Evolutionary conservation across 2,329 filamentous ascomycete species (phyloP), one percentile per base, ranked within the genome.

Genomic region (Penicillium crustosum): DNA sequence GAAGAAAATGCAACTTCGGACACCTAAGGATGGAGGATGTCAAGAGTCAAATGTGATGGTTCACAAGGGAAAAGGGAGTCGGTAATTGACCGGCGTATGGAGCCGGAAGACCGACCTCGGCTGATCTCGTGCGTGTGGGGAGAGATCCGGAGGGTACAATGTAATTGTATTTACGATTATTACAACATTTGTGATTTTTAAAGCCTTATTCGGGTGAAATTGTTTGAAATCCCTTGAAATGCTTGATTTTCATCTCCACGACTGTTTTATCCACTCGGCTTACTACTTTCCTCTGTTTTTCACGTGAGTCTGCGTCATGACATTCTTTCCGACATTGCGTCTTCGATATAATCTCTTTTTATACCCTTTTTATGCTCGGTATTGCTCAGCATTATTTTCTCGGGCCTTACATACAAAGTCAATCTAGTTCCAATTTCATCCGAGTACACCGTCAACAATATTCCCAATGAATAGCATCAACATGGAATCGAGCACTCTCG

Each of bases 21-120:
- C 49, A 43, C 36, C 36, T 17, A n/a, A 17, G 13, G 8, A 31
- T 29, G 29, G 41, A 53, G 9, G 17, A 25, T 33, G n/a, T 65
- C 31, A 61, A 49, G 44, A 47, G 49, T 47, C 29, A 25, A 42
- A 59, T 23, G 19, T 51, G 55, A 47, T 49, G 49, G 35, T 49
- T 55, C 44, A 49, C 25, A 53, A 54, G 39, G 21, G 35, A 45
- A 47, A 36, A 9, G 51, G 42, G 53, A 49, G 60, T 58, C 65
- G 65, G 63, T 61, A 66, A 66, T 61, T 65, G 62, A 66, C 52
- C 53, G 62, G 62, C 44, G 61, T 57, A 27, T 66, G 59, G 55
- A 61, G 56, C 63, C 61, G 58, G 55, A 54, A 27, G 45, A 49
- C 49, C 55, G 58, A 67, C 65, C 65, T 67, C 65, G 65, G 65